Evolutionary conservation across 257 asterid species (phyloP).

Genomic region (Primulina tabacum): DNA sequence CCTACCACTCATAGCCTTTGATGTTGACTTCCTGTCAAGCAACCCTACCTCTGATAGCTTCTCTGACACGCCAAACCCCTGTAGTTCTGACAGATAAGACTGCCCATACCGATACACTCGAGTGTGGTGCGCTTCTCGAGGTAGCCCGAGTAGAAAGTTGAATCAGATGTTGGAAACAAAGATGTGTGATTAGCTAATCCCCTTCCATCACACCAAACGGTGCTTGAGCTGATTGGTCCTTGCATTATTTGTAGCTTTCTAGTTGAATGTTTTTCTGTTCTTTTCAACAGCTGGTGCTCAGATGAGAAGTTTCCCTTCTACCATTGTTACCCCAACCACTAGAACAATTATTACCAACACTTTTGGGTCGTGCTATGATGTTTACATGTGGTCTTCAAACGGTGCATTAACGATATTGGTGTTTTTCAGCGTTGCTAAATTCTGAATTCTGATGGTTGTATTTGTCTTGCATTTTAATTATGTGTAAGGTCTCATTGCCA

Average conservation of each 20-base stretch:
- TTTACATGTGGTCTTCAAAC: constrained; percentile 10
- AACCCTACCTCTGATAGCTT: too few relatives aligned
- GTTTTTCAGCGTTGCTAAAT: background rate
- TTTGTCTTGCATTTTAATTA: background rate
- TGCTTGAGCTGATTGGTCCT: background rate
- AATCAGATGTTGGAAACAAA: too few relatives aligned
- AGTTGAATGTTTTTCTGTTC: background rate
- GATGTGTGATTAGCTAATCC: too few relatives aligned
- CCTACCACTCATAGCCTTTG: too few relatives aligned
- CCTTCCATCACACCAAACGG: too few relatives aligned
- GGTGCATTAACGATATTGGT: background rate
- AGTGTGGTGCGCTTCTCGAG: too few relatives aligned
- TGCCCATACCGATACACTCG: too few relatives aligned
- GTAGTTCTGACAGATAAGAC: too few relatives aligned
- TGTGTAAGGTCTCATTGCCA: background rate
- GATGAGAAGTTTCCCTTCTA: background rate
- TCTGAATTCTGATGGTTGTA: background rate
- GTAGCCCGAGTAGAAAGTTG: too few relatives aligned
- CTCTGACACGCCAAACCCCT: too few relatives aligned
- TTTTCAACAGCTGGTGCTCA: background rate
- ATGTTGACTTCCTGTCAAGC: too few relatives aligned
- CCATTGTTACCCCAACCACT: background rate
- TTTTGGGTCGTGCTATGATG: background rate
- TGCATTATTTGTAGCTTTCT: background rate
- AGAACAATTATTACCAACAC: background rate